Base-by-base conservation (phyloP, 257 asterid genomes). In the Asclepias syriaca region DNA sequence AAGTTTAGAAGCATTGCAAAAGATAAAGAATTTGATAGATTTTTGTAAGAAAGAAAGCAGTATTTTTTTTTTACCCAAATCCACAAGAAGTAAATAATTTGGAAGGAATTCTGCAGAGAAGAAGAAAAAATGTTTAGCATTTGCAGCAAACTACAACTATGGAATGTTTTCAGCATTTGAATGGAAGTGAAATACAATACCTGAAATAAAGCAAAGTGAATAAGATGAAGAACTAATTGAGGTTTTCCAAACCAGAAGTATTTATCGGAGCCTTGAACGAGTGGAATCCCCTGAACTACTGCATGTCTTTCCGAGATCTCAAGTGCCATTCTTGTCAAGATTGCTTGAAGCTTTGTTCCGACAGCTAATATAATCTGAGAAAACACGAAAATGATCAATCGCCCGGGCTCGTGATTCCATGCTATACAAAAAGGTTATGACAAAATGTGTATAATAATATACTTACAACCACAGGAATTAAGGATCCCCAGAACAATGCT, bases 261-360 rank as follows among this genome's bases (percentile, higher is more conserved):
- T 71, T 83, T 77, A 73, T 93, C 95, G 0, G 95, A 86, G 78
- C 85, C 98, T 83, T 88, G 94, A 65, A 91, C 98, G n/a, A 91
- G 96, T 48, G 98, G 97, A 66, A 93, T 93, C 75, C 98, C 98
- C 78, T 89, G 96, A 68, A 89, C 96, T 24, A 93, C 96, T 16
- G 97, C 95, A 59, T 93, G 95, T 50, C 93, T 85, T 72, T 93
- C 98, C 2, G 81, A 67, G 72, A 89, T 93, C 77, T 93, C 95
- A 43, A 93, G 72, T 14, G 98, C 98, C 98, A 93, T 93, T 69
- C 65, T 80, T 37, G 93, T 89, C 85, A 93, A 68, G 69, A 93
- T 87, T 59, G 95, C 85, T 75, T 93, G 96, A 72, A 93, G 90
- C 85, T 93, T 87, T 65, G 97, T 91, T 55, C 96, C 97, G 49